phyloP scores from a whole-genome alignment of 1,284 basidiomycete genomes.

The Rhodotorula glutinis region DNA sequence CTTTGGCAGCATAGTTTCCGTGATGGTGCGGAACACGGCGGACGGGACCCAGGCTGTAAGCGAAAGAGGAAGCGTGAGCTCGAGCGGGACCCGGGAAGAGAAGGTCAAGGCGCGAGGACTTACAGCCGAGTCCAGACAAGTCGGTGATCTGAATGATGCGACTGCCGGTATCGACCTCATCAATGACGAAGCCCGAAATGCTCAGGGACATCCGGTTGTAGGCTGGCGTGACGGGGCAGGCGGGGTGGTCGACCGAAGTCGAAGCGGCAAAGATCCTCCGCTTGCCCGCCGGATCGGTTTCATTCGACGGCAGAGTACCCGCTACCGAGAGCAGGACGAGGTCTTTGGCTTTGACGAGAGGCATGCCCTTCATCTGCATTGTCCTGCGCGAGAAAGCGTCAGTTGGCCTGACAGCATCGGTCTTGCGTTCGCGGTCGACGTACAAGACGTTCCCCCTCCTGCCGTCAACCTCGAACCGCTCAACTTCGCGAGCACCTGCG shows the following conservation, averaged over 20 bases:
- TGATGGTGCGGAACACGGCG: slow-evolving; percentile 39
- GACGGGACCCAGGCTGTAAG: slow-evolving; percentile 36
- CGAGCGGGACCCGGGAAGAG: neutral
- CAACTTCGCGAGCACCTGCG: slow-evolving; percentile 20
- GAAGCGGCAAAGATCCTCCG: slow-evolving; percentile 27
- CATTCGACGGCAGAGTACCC: slow-evolving; percentile 16
- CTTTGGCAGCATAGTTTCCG: slow-evolving; percentile 41
- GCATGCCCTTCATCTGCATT: slow-evolving; percentile 62
- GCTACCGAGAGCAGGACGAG: slow-evolving; percentile 41
- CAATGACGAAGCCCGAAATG: slow-evolving; percentile 41
- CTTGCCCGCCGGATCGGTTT: neutral
- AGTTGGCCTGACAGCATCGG: neutral
- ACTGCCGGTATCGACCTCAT: slow-evolving; percentile 34
- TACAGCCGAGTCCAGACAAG: slow-evolving; percentile 37
- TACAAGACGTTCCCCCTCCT: slow-evolving; percentile 38
- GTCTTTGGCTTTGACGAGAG: slow-evolving; percentile 57
- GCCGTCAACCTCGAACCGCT: slow-evolving; percentile 22
- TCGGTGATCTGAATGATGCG: slow-evolving; percentile 40
- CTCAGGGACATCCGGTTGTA: slow-evolving; percentile 42
- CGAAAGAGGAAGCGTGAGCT: neutral
- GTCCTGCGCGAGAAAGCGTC: neutral
- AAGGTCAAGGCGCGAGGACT: neutral
- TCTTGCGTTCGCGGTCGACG: neutral
- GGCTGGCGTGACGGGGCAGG: slow-evolving; percentile 24
- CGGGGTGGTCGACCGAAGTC: slow-evolving; percentile 38